Evolutionary conservation across 768 basidiomycete species (phyloP), one percentile per base, ranked within the genome.

Genomic region (Hericium rajendrae): DNA sequence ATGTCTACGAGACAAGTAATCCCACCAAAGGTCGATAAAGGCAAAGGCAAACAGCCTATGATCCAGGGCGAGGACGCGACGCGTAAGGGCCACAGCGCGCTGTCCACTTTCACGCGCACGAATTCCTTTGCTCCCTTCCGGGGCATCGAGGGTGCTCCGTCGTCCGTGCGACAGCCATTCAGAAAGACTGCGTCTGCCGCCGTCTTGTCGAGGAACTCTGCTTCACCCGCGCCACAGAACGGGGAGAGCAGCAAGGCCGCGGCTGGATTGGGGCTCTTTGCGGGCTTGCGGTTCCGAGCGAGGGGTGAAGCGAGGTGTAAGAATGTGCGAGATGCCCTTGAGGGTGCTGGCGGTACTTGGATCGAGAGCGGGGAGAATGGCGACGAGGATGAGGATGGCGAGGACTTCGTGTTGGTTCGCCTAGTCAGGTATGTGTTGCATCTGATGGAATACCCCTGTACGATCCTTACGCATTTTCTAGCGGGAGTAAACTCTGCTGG

Each of bases 381-480:
- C n/a, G 63, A 55, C 2, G 65, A 66, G 8, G 72, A 71, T 13
- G 80, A 78, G n/a, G 66, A 78, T 9, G 74, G 74, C 16, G 79
- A 79, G 0, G 81, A 84, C 68, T 87, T 80, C 59, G 75, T 88
- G 55, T 69, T 91, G 56, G 86, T 91, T 13, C 73, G 90, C 57
- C 71, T 92, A 12, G 81, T 85, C 60, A 89, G 88, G 90, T 90
- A 56, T 10, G 73, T 46, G 10, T 37, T 51, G n/a, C 10, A 55
- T 16, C 8, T 57, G 9, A 16, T 10, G 11, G 32, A 32, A 32
- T 8, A 2, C 4, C 40, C 39, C 15, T n/a, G 16, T 3, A 50
- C 18, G 20, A 26, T 50, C 16, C 43, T 9, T 39, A 26, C 24
- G 20, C 22, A 53, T 48, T 13, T 13, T n/a, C 0, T 38, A 91